These are phyloP conservation scores for Westerdykella ornata DNA, from an alignment of 2,329 filamentous ascomycete genomes.

Conservation along the genomic window DNA sequence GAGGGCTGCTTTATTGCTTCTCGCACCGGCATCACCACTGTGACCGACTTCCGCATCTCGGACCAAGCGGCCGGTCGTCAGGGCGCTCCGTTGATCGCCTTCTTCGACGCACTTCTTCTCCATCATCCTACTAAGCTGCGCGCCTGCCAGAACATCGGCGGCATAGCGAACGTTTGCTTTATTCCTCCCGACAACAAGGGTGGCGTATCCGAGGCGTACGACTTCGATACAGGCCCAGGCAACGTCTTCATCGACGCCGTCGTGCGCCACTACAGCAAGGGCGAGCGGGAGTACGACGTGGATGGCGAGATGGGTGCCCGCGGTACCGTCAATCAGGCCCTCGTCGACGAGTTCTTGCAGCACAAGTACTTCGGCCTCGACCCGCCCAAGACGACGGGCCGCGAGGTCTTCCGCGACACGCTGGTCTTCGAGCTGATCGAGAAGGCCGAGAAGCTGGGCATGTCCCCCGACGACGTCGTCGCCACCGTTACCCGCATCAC, in stretches of 20 bases:
- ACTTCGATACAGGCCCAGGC: conserved; percentile 53
- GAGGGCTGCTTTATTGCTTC: conserved; percentile 52
- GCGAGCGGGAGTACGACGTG: conserved; percentile 46
- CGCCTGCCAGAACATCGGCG: conserved; percentile 56
- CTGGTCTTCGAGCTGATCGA: conserved; percentile 48
- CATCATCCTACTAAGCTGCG: conserved; percentile 53
- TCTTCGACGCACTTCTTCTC: conserved; percentile 52
- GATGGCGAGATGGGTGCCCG: conserved; percentile 47
- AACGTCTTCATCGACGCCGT: conserved; percentile 53
- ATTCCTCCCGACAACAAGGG: conserved; percentile 46
- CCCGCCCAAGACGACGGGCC: conserved; percentile 53
- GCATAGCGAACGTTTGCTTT: conserved; percentile 57
- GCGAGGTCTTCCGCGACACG: conserved; percentile 56
- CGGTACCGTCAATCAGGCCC: conserved; percentile 46
- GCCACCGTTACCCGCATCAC: conserved; percentile 56
- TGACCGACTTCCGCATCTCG: conserved; percentile 53
- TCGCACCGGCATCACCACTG: conserved; percentile 52
- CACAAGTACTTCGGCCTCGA: conserved; percentile 48
- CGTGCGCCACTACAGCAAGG: conserved; percentile 49
- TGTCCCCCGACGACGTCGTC: conserved; percentile 48
- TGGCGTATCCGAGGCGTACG: conserved; percentile 38
- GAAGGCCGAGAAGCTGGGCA: conserved; percentile 40
- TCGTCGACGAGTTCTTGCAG: conserved; percentile 49
- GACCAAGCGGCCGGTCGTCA: conserved; percentile 53
- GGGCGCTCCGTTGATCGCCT: conserved; percentile 51